phyloP scores from a whole-genome alignment of 1,284 basidiomycete species.

The Tilletiopsis washingtonensis region DNA sequence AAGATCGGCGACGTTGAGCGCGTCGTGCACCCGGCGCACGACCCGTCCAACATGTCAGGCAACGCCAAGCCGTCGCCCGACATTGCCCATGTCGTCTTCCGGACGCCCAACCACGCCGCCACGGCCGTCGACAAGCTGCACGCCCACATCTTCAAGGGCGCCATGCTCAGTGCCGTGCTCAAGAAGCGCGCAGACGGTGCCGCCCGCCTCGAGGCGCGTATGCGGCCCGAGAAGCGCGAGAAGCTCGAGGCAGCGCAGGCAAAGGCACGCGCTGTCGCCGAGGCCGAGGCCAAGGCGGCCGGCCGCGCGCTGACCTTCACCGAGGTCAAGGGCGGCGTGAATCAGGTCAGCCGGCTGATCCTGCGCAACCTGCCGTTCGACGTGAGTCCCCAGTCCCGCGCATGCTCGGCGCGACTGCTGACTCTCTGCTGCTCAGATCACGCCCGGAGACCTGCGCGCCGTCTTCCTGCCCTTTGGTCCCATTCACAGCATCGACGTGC shows the following conservation, averaged over 20 bases:
- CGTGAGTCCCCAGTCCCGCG: too few relatives aligned
- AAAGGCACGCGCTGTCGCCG: constrained; percentile 50
- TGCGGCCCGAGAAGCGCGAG: constrained; percentile 47
- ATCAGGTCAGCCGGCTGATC: constrained; percentile 72
- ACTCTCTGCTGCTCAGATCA: too few relatives aligned
- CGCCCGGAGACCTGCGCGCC: constrained; percentile 73
- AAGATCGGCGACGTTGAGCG: constrained; percentile 45
- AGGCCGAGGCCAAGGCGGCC: constrained; percentile 12
- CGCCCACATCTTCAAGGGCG: constrained; percentile 86
- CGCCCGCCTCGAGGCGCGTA: constrained; percentile 53
- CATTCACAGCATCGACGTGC: constrained; percentile 76
- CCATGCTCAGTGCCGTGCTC: constrained; percentile 73
- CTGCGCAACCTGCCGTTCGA: constrained; percentile 77
- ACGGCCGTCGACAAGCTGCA: constrained; percentile 75
- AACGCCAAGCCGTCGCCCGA: constrained; percentile 18
- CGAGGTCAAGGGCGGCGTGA: constrained; percentile 48
- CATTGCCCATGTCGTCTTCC: constrained; percentile 67
- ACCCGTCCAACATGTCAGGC: neutral
- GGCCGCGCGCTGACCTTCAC: neutral
- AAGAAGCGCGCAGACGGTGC: constrained; percentile 70
- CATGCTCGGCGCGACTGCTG: too few relatives aligned
- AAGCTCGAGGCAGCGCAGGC: constrained; percentile 19
- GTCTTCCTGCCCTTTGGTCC: constrained; percentile 83
- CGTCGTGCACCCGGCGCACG: constrained; percentile 23
- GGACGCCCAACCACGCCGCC: constrained; percentile 61